A percentile compares a stretch with the other conserved stretches of the same genome.
Conservation (phyloP, 441 rosid genomes). For the Codiaeum variegatum region DNA sequence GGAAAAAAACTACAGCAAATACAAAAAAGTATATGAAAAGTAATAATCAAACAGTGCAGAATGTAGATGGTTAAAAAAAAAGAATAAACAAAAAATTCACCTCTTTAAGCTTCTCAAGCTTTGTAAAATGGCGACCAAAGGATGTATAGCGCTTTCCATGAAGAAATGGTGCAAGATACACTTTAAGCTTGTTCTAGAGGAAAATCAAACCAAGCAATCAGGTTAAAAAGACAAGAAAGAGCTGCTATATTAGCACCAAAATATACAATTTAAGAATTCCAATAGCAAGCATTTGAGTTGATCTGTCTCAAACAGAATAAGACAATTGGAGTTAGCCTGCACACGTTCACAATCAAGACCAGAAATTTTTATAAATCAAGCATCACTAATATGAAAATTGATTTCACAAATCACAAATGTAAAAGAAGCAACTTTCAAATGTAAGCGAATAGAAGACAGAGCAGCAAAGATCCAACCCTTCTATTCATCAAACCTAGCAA, state of each 20-base stretch:
- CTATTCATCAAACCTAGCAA: not conserved
- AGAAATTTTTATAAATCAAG: not conserved
- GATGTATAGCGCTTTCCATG: slow-evolving; percentile 83
- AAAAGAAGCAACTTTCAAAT: slow-evolving; percentile 1
- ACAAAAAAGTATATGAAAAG: not conserved
- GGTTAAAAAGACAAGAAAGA: slow-evolving; percentile 14
- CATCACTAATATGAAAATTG: not conserved
- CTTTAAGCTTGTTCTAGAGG: slow-evolving; percentile 71
- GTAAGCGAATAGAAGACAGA: not conserved
- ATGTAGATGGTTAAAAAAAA: not conserved
- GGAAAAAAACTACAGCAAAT: not conserved
- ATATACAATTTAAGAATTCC: not conserved
- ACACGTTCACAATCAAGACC: not conserved
- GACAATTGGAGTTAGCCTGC: not conserved
- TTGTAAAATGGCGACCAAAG: slow-evolving; percentile 96
- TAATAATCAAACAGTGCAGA: not conserved
- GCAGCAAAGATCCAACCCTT: not conserved
- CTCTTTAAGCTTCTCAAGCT: slow-evolving; percentile 73
- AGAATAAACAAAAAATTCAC: slow-evolving; percentile 31
- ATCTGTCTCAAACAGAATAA: not conserved
- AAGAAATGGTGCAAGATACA: slow-evolving; percentile 82
- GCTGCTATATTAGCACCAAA: not conserved
- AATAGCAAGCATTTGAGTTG: not conserved
- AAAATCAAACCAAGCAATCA: slow-evolving; percentile 27
- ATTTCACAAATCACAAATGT: not conserved